Base-by-base conservation (phyloP, 2,329 filamentous ascomycete genomes). In the Fusarium sororula region DNA sequence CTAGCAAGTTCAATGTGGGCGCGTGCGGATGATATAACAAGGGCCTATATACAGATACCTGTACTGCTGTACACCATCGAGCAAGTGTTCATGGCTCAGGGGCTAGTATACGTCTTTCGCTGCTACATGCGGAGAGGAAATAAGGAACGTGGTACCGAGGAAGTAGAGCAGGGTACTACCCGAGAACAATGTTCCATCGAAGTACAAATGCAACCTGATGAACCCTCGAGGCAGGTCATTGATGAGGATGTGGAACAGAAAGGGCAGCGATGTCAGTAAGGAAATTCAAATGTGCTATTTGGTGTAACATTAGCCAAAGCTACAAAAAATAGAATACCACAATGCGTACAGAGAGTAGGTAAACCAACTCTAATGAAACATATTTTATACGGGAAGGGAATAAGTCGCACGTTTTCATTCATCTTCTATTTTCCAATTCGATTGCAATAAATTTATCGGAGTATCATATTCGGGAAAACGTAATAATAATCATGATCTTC, bases 1-100 rank as follows among this genome's bases (percentile, higher is more conserved):
- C 79, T 94, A 35, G 86, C 90, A 57, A 89, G 89, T 38, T 89
- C 92, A 66, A 93, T 94, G 89, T 94, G 91, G 84, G 83, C 84
- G 20, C 84, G 87, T 20, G 81, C 89, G 15, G 85, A 87, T 72
- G 81, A 88, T 48, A 81, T 88, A 44, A 86, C 88, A 26, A 84
- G 88, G 68, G 86, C 88, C 1, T 89, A 88, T 73, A 87, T 92
- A 51, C 88, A 91, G 78, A 89, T 92, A 37, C 90, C 91, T 0
- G 88, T 92, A 22, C 83, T 92, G 44, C 83, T 92, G 22, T 92
- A 89, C 65, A 88, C 86, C 1, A 88, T 90, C 30, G 89, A 91
- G 75, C 87, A 90, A 79, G 81, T 86, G 0, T 86, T 86, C 20
- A 80, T 86, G 72, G 85, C 85, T 3, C 85, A 87, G 69, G 79